These are phyloP conservation scores for Aegilops umbellulata DNA, from an alignment of 176 grass and related monocot genomes.

Conservation along the genomic window DNA sequence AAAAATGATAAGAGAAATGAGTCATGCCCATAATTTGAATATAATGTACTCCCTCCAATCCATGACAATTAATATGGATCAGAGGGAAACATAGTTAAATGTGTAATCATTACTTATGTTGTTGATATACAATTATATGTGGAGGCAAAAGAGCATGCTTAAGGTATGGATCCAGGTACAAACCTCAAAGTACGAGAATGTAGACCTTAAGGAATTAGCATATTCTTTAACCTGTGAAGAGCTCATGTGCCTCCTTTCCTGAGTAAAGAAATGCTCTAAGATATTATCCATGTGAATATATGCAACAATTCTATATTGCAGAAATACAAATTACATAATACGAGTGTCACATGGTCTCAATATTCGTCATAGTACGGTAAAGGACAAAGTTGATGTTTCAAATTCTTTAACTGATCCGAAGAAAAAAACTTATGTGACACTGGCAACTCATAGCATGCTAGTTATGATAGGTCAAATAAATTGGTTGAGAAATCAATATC, in stretches of 20 bases:
- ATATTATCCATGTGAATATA: conserved; percentile 3
- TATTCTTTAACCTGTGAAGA: conserved; percentile 61
- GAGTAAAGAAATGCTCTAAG: conserved; percentile 14
- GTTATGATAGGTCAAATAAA: conserved; percentile 30
- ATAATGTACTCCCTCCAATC: not conserved
- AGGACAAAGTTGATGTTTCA: not conserved
- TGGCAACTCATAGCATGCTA: not conserved
- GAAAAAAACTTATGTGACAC: not conserved
- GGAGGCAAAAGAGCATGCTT: not conserved
- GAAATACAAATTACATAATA: not conserved
- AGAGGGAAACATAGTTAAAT: too few relatives aligned
- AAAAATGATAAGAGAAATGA: not conserved
- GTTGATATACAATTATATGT: conserved; percentile 15
- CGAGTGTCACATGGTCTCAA: not conserved
- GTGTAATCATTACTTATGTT: not conserved
- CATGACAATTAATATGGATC: too few relatives aligned
- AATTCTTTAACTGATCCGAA: not conserved
- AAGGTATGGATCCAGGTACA: not conserved
- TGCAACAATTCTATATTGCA: not conserved
- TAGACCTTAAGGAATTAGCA: conserved; percentile 73
- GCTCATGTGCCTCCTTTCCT: conserved; percentile 67
- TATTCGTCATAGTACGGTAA: not conserved
- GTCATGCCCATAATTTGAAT: not conserved
- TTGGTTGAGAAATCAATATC: conserved; percentile 32
- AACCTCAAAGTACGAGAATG: conserved; percentile 85